Evolutionary conservation across 2,329 filamentous ascomycete species (phyloP), one percentile per base, ranked within the genome.

Genomic region (Aspergillus tamarii): DNA sequence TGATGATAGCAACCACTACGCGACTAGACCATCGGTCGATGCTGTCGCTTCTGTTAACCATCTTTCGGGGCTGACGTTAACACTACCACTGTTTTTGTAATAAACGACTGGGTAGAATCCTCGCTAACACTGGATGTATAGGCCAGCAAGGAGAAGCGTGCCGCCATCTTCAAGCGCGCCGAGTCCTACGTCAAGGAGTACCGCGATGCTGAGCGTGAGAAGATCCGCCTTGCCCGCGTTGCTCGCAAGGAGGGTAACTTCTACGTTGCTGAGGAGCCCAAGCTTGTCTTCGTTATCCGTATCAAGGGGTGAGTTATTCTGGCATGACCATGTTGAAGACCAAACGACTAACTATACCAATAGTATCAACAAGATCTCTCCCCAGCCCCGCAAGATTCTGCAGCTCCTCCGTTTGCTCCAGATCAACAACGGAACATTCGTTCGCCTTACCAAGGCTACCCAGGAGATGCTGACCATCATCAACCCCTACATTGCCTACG

Each of bases 171-270:
- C 93, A 97, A 98, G 90, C 94, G 95, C 84, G 95, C 95, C 77
- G 95, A 99, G 89, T 94, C 95, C 84, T 99, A 99, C 87, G 93
- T 99, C 78, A 94, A 96, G 88, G 95, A 99, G 87, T 99, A 99
- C 89, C 95, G 94, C 75, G 93, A 97, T 83, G 89, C 89, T 64
- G 95, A 99, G 91, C 93, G 94, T 76, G 95, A 99, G 91, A 96
- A 97, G 89, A 88, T 99, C 84, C 93, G 95, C 78, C 91, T 99
- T 69, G 81, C 87, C 78, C 94, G 95, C 75, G 84, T 93, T 72
- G 92, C 93, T 84, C 96, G 96, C 89, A 87, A 92, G 84, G 89
- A 92, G 79, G 94, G 94, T 82, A 91, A 88, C 81, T 95, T 94
- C 88, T 95, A 96, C 84, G 91, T 99, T 74, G 90, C 93, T 71